Evolutionary conservation across 306 rosid genomes (phyloP).

Genomic region (Rosa lucieae): DNA sequence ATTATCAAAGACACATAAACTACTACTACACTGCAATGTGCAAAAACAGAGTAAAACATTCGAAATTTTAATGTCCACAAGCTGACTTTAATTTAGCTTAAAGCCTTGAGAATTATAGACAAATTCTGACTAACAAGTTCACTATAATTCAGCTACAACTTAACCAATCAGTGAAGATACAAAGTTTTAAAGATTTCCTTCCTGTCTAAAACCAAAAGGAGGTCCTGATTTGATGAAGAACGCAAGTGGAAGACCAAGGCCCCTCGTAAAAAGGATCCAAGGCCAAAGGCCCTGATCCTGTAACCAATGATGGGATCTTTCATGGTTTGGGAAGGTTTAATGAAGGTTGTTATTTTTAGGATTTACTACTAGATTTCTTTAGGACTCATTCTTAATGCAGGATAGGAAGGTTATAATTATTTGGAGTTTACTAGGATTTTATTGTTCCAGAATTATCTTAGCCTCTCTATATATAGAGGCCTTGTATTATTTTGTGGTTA

Average conservation of each 20-base stretch:
- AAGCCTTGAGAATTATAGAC: not conserved
- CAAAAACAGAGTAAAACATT: not conserved
- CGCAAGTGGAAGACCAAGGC: not conserved
- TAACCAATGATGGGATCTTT: not conserved
- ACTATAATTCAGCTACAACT: not conserved
- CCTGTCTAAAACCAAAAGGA: not conserved
- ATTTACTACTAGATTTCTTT: too few species aligned
- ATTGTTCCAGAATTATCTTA: not conserved
- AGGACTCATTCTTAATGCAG: not conserved
- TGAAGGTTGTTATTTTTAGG: not conserved
- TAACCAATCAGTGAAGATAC: not conserved
- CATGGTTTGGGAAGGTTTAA: too few species aligned
- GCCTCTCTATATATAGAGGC: not conserved
- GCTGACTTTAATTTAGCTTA: not conserved
- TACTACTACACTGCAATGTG: not conserved
- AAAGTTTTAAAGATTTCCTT: not conserved
- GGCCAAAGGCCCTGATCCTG: not conserved
- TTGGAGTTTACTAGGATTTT: not conserved
- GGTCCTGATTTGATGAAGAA: not conserved
- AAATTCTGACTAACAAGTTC: not conserved
- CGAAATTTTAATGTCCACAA: not conserved
- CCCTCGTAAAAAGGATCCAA: not conserved
- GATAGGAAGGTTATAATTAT: not conserved
- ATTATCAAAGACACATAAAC: not conserved
- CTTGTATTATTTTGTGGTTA: not conserved